Base-by-base conservation (phyloP, 2,329 filamentous ascomycete genomes). In the Xylariaceae sp. region DNA sequence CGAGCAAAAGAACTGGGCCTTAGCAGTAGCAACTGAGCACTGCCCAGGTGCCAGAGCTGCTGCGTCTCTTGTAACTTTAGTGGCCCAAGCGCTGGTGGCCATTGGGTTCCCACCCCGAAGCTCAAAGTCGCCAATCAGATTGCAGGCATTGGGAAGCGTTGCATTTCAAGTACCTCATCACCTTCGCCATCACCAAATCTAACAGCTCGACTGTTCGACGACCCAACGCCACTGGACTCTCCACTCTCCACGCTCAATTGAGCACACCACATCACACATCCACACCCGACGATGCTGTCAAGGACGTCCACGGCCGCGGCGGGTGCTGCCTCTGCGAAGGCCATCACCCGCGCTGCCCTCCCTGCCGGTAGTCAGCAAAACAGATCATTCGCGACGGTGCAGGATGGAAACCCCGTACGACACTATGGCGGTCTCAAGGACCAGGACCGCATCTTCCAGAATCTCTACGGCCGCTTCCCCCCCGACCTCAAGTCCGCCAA, bases 371-470 rank as follows among this genome's bases (percentile, higher is more conserved):
- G 67, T 66, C 71, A 74, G 60, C 81, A 83, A 68, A 72, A 71
- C 66, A 85, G 92, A 69, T 80, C 80, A 61, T 87, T 96, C 74
- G 89, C 89, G 65, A 90, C 88, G 54, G 87, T 90, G 61, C 85
- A 89, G 69, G 87, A 91, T 71, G 78, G 77, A 63, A 73, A 81
- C 56, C 27, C 53, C 31, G 78, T 85, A 45, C 83, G 81, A 61
- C 80, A 81, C 59, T 88, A 95, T 72, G 90, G 94, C 64, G 90
- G 90, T 51, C 81, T 99, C 62, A 88, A 84, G 75, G 94, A 99
- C 71, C 90, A 97, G 76, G 94, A 99, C 75, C 86, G 94, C 65
- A 99, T 99, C 74, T 99, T 99, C 76, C 91, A 95, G 77, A 99
- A 99, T 75, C 81, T 99, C 52, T 99, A 99, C 76, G 86, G 90